These are phyloP conservation scores for Leishmania tarentolae DNA, from an alignment of 208 protist species.

Conservation along the genomic window DNA sequence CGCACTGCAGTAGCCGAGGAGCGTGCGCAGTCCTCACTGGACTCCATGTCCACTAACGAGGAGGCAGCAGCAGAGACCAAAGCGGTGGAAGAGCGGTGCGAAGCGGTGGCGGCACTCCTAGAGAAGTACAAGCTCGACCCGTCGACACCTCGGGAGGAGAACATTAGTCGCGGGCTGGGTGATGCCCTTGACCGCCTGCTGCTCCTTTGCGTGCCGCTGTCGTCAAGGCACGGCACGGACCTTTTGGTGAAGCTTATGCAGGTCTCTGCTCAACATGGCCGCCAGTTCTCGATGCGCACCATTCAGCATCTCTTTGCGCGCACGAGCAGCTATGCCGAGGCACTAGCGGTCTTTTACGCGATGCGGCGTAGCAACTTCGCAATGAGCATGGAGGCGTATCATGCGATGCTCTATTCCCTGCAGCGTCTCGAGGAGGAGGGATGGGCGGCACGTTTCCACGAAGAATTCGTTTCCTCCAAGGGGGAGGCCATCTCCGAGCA, in stretches of 20 bases:
- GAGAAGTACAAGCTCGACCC: conserved; percentile 60
- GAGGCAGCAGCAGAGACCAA: conserved; percentile 17
- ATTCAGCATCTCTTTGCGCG: conserved; percentile 91
- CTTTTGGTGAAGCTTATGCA: conserved; percentile 67
- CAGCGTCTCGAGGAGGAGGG: conserved; percentile 90
- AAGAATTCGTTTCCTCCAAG: conserved; percentile 54
- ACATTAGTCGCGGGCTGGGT: conserved; percentile 79
- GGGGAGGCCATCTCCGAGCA: conserved; percentile 57
- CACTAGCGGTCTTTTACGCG: conserved; percentile 85
- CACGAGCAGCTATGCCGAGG: conserved; percentile 74
- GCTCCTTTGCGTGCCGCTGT: conserved; percentile 77
- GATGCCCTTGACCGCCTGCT: conserved; percentile 87
- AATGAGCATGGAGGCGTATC: conserved; percentile 91
- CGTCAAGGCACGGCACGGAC: conserved; percentile 36
- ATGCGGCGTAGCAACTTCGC: conserved; percentile 80
- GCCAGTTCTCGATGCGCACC: conserved; percentile 75
- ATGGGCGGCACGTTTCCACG: conserved; percentile 80
- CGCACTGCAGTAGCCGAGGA: conserved; percentile 17
- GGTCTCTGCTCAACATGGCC: conserved; percentile 56
- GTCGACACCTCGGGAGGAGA: conserved; percentile 64
- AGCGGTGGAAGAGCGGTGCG: conserved; percentile 31
- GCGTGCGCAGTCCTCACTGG: conserved; percentile 7
- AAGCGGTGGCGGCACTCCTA: conserved; percentile 36
- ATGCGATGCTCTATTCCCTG: conserved; percentile 92
- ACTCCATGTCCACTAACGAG: conserved; percentile 4